Evolutionary conservation across 108 stramenopile genomes (phyloP), one percentile per base, ranked within the genome.

Genomic region (Skeletonema tropicum): DNA sequence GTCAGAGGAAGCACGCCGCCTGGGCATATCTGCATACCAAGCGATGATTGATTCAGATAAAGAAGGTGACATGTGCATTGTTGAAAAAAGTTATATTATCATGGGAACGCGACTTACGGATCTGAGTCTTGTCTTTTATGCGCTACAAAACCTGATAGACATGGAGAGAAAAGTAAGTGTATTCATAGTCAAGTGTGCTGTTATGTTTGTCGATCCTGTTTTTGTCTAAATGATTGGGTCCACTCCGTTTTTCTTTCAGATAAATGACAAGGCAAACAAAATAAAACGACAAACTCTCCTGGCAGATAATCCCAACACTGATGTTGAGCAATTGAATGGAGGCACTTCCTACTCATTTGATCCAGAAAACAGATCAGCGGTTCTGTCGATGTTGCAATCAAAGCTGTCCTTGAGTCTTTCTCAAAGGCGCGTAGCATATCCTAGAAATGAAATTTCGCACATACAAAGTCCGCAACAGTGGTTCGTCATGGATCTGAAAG

Each of bases 61-160:
- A 29, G 66, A 74, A 32, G 85, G 81, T 15, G 77, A 79, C 19
- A 79, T 73, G 0, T 85, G 85, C 49, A 72, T 85, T 57, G 81
- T 83, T 45, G 75, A 85, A 64, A 85, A 75, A 58, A 68, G 81
- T 58, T 85, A 85, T 57, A 71, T 83, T n/a, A 59, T 85, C 10
- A 83, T 68, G 39, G 85, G 85, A 62, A 82, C 66, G 11, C 67
- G 66, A 49, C 76, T 82, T 58, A 57, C 73, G 36, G 77, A 85
- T 19, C 76, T 74, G 26, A 82, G 75, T 36, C 73, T 85, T 4
- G 70, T 83, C 49, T 82, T 85, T 35, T 77, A 73, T 72, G 80
- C 81, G 14, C 60, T 85, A 30, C 85, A 85, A 41, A 82, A 85
- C 58, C 73, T 85, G 1, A 75, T 85, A 29, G 66, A 85, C 32